phyloP scores from a whole-genome alignment of 2,329 filamentous ascomycete genomes.

The Trichoderma lentiforme region DNA sequence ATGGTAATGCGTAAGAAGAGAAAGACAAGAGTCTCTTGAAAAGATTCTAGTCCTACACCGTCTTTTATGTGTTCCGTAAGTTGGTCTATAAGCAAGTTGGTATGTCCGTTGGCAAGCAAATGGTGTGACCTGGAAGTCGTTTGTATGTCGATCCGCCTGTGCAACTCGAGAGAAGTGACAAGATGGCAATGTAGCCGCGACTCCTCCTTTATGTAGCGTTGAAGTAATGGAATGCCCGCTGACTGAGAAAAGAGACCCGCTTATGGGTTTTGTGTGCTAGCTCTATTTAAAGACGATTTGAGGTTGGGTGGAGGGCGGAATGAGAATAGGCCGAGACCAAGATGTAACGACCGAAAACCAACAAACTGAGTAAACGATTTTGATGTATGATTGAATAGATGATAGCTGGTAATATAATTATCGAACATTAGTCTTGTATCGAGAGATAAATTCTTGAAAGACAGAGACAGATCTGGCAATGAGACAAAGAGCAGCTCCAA shows the following conservation, averaged over 20 bases:
- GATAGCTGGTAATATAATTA: not conserved
- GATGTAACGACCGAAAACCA: not conserved
- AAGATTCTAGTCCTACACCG: not conserved
- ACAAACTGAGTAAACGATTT: not conserved
- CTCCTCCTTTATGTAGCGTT: slow-evolving; percentile 3
- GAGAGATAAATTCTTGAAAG: not conserved
- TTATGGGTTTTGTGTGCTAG: not conserved
- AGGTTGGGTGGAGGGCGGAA: not conserved
- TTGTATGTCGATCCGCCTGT: not conserved
- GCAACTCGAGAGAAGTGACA: not conserved
- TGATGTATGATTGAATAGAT: not conserved
- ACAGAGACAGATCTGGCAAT: not conserved
- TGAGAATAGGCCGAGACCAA: not conserved
- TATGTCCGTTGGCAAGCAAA: not conserved
- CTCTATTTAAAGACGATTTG: not conserved
- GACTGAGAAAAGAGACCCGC: not conserved
- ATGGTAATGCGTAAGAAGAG: not conserved
- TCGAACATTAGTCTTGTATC: not conserved
- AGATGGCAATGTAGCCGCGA: not conserved
- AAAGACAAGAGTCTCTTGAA: not conserved
- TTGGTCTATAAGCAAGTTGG: not conserved
- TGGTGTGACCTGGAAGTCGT: not conserved
- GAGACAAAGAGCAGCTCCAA: not conserved
- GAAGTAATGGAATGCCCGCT: not conserved
- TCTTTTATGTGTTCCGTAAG: not conserved